Evolutionary conservation across 2,329 filamentous ascomycete genomes (phyloP), one percentile per base, ranked within the genome.

Genomic region (Biscogniauxia marginata): DNA sequence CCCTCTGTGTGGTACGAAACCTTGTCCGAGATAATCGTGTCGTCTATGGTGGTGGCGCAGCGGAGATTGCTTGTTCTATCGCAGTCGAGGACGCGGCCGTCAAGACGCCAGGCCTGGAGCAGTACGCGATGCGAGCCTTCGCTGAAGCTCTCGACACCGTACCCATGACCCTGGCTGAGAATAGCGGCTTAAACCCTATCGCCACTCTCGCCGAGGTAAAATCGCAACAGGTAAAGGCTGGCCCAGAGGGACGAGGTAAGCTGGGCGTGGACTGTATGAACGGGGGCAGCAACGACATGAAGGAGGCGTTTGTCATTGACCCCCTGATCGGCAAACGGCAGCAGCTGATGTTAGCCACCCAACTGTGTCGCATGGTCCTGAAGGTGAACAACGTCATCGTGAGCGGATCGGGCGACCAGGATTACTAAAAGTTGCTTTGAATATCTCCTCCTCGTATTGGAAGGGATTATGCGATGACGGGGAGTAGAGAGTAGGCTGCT

Each of bases 121-220:
- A 99, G 77, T 99, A 99, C 75, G 93, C 93, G 63, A 99, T 99
- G 93, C 90, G 95, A 60, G 95, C 95, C 21, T 99, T 99, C 72
- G 85, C 95, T 59, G 93, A 98, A 75, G 96, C 95, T 4, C 85
- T 99, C 34, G 95, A 99, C 74, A 83, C 90, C 1, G 83, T 99
- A 1, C 95, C 95, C 30, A 95, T 99, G 91, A 91, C 95, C 1
- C 83, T 99, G 58, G 93, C 95, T 8, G 93, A 99, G 83, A 99
- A 99, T 83, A 96, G 91, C 65, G 95, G 95, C 60, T 81, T 98
- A 61, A 96, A 91, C 76, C 91, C 95, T 16, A 99, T 99, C 67
- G 92, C 97, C 69, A 96, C 93, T 7, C 83, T 99, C 55, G 93
- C 95, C 34, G 88, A 90, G 71, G 86, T 99, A 78, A 99, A 99